A percentile compares a stretch with the other conserved stretches of the same genome.
Conservation (phyloP, 331 rosid species). For the Arachis monticola region DNA sequence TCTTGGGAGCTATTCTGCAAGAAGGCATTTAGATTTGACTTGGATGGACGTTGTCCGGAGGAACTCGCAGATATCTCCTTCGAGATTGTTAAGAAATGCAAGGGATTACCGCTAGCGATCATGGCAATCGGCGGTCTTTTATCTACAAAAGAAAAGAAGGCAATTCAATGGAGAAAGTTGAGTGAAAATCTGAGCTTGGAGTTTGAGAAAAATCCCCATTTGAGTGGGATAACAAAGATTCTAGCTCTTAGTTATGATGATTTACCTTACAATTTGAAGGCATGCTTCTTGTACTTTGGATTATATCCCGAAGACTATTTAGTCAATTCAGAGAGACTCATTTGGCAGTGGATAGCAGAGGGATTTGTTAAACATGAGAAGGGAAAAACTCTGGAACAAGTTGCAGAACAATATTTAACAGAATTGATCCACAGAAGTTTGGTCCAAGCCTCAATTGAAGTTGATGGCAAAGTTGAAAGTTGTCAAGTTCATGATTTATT, state of each 20-base stretch:
- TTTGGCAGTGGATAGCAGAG: slow-evolving; percentile 15
- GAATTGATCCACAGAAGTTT: slow-evolving; percentile 12
- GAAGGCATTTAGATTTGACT: background rate
- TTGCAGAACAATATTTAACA: background rate
- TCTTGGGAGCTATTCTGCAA: background rate
- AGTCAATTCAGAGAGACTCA: background rate
- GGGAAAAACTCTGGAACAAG: background rate
- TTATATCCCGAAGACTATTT: background rate
- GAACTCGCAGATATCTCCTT: background rate
- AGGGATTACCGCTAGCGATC: slow-evolving; percentile 19
- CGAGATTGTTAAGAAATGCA: background rate
- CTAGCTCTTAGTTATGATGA: slow-evolving; percentile 17
- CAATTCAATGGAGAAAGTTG: background rate
- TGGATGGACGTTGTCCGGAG: background rate
- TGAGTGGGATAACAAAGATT: background rate
- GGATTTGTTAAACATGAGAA: background rate
- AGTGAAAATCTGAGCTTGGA: background rate
- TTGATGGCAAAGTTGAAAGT: background rate
- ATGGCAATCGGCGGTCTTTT: background rate
- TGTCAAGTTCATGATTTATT: slow-evolving; percentile 13
- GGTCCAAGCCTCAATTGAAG: background rate
- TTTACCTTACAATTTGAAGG: background rate
- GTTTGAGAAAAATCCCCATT: too few relatives aligned
- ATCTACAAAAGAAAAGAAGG: too few relatives aligned
- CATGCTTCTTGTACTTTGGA: slow-evolving; percentile 28